These are phyloP conservation scores for Arthrinium puccinioides DNA, from an alignment of 2,329 filamentous ascomycete species.

Conservation along the genomic window DNA sequence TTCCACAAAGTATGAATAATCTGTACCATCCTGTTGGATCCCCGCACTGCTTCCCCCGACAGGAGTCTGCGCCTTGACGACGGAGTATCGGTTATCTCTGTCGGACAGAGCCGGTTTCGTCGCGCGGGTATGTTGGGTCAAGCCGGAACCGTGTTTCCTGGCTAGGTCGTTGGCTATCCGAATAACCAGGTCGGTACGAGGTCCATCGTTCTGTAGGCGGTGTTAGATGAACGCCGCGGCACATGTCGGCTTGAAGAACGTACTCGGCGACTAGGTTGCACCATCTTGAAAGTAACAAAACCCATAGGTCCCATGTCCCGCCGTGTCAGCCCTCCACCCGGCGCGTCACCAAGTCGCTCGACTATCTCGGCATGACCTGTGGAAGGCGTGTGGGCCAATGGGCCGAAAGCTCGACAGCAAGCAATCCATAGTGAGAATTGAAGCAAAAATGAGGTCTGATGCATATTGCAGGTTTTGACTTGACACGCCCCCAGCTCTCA, in stretches of 20 bases:
- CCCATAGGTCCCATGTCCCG: slow-evolving; percentile 8
- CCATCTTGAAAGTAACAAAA: slow-evolving; percentile 33
- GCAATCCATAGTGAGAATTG: slow-evolving; percentile 42
- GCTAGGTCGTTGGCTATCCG: slow-evolving; percentile 29
- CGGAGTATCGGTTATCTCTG: slow-evolving; percentile 38
- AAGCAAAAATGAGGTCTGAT: slow-evolving; percentile 25
- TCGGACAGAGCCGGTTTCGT: slow-evolving; percentile 18
- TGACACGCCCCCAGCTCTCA: slow-evolving; percentile 3
- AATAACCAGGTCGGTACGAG: slow-evolving; percentile 27
- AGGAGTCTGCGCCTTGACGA: slow-evolving; percentile 39
- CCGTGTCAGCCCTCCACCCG: slow-evolving; percentile 4
- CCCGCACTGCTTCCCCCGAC: slow-evolving; percentile 41
- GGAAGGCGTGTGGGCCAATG: slow-evolving; percentile 27
- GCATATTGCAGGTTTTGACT: slow-evolving; percentile 16
- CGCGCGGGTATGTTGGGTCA: slow-evolving; percentile 9
- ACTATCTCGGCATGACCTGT: slow-evolving; percentile 4
- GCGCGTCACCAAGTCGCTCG: slow-evolving; percentile 4
- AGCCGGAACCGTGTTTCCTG: slow-evolving; percentile 29
- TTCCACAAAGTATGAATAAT: slow-evolving; percentile 59
- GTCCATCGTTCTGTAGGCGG: slow-evolving; percentile 21
- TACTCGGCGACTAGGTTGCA: slow-evolving; percentile 23
- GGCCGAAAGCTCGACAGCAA: slow-evolving; percentile 39
- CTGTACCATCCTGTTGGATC: slow-evolving; percentile 56
- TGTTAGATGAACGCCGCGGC: slow-evolving; percentile 9
- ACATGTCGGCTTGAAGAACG: background rate